A percentile compares a stretch with the other conserved stretches of the same genome.
phyloP scores from a whole-genome alignment of 1,139 yeast species.

The Yamadazyma buinensis region DNA sequence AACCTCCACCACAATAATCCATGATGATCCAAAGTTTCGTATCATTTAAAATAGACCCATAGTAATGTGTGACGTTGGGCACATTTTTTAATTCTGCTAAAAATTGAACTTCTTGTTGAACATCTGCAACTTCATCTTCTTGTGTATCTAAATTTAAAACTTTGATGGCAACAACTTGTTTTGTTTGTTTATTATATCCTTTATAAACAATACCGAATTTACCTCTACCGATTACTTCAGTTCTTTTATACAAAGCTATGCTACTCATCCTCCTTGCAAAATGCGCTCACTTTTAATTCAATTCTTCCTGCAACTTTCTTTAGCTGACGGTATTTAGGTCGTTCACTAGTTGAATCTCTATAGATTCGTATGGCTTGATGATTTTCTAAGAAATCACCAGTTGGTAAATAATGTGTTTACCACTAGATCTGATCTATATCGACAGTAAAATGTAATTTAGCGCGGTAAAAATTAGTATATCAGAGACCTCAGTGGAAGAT shows the following conservation, averaged over 20 bases:
- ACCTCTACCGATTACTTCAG: conserved; percentile 93
- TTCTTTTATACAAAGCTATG: conserved; percentile 31
- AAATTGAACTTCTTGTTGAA: conserved; percentile 89
- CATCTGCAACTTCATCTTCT: conserved; percentile 92
- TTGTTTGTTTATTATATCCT: conserved; percentile 62
- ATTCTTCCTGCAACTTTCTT: too few relatives aligned
- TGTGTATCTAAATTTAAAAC: conserved; percentile 89
- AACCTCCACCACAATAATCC: conserved; percentile 98
- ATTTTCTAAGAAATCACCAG: too few relatives aligned
- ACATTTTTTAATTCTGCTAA: conserved; percentile 76
- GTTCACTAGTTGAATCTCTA: too few relatives aligned
- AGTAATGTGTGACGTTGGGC: conserved; percentile 90
- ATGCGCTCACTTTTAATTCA: too few relatives aligned
- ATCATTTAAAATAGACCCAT: conserved; percentile 82
- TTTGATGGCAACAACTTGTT: conserved; percentile 86
- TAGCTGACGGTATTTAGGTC: too few relatives aligned
- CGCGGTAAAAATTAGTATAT: too few relatives aligned
- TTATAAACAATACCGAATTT: conserved; percentile 96
- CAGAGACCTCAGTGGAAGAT: too few relatives aligned
- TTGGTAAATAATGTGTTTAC: too few relatives aligned
- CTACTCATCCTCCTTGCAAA: too few relatives aligned
- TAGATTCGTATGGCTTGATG: too few relatives aligned
- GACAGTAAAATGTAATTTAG: too few relatives aligned
- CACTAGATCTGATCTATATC: too few relatives aligned
- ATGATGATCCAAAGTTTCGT: conserved; percentile 94